These are phyloP conservation scores for Vigna nakashimae DNA, from an alignment of 306 rosid genomes.

Conservation along the genomic window DNA sequence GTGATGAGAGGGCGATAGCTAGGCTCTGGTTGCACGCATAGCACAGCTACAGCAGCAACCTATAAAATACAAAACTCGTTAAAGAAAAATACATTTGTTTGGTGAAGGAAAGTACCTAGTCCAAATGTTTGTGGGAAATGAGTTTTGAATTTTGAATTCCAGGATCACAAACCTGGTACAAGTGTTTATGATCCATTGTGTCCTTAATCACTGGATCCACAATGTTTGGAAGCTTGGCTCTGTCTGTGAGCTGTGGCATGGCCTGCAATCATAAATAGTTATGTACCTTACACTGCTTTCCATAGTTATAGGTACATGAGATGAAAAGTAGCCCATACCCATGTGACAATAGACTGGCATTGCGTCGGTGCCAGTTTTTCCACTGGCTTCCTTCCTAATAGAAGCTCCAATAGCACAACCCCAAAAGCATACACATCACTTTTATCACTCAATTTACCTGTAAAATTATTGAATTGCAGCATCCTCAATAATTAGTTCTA, in stretches of 20 bases:
- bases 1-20: conserved; percentile 88
- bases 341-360: conserved; percentile 96
- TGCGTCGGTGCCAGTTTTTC: conserved; percentile 85
- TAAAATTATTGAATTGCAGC: not conserved
- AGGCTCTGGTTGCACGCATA: conserved; percentile 96
- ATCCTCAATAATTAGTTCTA: not conserved
- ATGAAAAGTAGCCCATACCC: conserved; percentile 63
- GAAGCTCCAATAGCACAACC: conserved; percentile 87
- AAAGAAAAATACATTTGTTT: not conserved
- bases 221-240: conserved; percentile 82
- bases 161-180: conserved; percentile 73
- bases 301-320: conserved; percentile 4
- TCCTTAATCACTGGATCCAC: conserved; percentile 81
- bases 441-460: conserved; percentile 92
- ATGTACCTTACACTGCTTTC: not conserved
- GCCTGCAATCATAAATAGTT: conserved; percentile 66
- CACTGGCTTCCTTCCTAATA: conserved; percentile 83
- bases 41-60: conserved; percentile 98
- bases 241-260: conserved; percentile 94
- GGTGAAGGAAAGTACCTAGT: not conserved
- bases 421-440: conserved; percentile 98
- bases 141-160: not conserved
- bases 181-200: conserved; percentile 86
- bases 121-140: not conserved
- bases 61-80: conserved; percentile 31